Evolutionary conservation across 352 stramenopile species (phyloP), one percentile per base, ranked within the genome.

Genomic region (Phytophthora constricta): DNA sequence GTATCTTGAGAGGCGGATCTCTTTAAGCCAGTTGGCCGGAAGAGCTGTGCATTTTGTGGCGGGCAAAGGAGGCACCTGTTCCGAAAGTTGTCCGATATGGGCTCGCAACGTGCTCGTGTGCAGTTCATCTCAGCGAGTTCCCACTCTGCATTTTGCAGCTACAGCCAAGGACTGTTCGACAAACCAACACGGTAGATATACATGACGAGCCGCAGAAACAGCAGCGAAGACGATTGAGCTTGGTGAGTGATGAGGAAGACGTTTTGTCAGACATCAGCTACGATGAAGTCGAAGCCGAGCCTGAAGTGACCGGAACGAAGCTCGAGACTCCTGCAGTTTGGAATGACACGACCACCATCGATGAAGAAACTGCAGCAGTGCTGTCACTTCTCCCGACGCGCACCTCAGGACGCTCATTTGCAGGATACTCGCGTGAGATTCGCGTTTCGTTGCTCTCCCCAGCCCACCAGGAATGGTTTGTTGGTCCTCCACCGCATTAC

Each of bases 141-240:
- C 11, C 65, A 70, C 43, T 74, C 48, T 49, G 20, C 34, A 57
- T 58, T 70, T n/a, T 62, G 48, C 60, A 58, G 27, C 14, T 33
- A 28, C 14, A 62, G 8, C 41, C 19, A 23, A 61, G 62, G 41
- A 41, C 16, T 47, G 19, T 17, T 25, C 41, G 41, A 47, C 51
- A 34, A 39, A 39, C 23, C 51, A 56, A 20, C 27, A 13, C 26
- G 3, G 11, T 13, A 23, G 1, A 26, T 39, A 25, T 13, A 45
- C 41, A 28, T 42, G 19, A 72, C 70, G 68, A 26, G 51, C 10
- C 16, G 3, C 23, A 27, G 19, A 28, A 67, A 51, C 47, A 50
- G 37, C 61, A 76, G 67, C 41, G 70, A 82, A 42, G 80, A 91
- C 49, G 83, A 87, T 25, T 91, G 82, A 87, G 80, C 26, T 51